phyloP scores from a whole-genome alignment of 371 early-diverging fungal genomes.

The Zychaea mexicana region DNA sequence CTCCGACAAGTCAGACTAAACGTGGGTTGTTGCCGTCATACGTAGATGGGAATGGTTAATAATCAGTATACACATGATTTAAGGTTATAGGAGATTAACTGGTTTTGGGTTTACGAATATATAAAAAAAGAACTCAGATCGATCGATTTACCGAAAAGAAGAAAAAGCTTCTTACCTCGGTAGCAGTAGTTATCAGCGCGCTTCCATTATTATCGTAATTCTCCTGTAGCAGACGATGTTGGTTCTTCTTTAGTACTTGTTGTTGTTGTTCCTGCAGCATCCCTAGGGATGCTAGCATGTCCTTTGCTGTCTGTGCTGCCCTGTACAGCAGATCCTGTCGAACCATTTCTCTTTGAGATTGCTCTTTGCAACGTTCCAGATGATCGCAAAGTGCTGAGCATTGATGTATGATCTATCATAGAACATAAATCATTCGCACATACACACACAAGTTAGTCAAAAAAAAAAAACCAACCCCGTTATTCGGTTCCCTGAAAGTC shows the following conservation, averaged over 20 bases:
- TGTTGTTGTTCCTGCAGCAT: not conserved
- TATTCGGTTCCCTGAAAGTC: not conserved
- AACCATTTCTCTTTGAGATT: conserved; percentile 10
- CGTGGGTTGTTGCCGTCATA: too few relatives aligned
- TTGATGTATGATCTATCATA: conserved; percentile 10
- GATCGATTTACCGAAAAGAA: too few relatives aligned
- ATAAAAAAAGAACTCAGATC: too few relatives aligned
- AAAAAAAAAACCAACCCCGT: too few relatives aligned
- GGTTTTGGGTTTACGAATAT: too few relatives aligned
- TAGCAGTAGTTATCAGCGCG: not conserved
- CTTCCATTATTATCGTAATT: not conserved
- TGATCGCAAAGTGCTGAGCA: conserved; percentile 16
- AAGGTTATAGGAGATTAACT: not conserved
- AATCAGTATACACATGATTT: not conserved
- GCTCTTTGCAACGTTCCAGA: conserved; percentile 10
- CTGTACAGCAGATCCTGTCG: conserved; percentile 4
- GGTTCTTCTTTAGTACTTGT: not conserved
- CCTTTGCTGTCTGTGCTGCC: conserved; percentile 7
- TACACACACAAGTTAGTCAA: not conserved
- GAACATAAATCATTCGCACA: not conserved
- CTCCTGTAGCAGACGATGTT: conserved; percentile 1
- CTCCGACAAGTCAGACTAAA: conserved; percentile 16
- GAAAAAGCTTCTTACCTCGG: too few relatives aligned
- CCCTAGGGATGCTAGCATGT: conserved; percentile 4
- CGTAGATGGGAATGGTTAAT: too few relatives aligned